These are phyloP conservation scores for Cystoderma amianthinum DNA, from an alignment of 768 basidiomycete genomes.

Conservation along the genomic window DNA sequence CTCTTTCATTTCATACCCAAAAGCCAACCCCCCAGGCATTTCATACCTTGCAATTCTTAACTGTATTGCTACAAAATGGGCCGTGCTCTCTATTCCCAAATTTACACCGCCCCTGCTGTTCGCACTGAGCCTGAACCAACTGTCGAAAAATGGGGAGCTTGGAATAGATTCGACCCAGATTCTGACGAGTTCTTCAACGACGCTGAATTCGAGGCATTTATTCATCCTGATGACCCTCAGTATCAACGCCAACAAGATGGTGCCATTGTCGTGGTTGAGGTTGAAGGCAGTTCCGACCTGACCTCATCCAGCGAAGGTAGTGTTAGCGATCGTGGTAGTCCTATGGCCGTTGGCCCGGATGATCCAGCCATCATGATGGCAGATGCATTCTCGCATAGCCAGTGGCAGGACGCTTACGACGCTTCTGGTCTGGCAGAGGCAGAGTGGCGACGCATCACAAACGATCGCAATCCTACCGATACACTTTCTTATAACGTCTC, in stretches of 20 bases:
- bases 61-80: constrained; percentile 36
- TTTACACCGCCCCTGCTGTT: constrained; percentile 32
- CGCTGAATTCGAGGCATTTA: constrained; percentile 63
- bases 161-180: constrained; percentile 72
- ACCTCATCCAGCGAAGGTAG: constrained; percentile 34
- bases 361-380: constrained; percentile 32
- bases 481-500: not conserved
- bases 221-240: constrained; percentile 34
- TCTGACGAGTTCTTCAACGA: constrained; percentile 68
- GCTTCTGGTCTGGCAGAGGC: not conserved
- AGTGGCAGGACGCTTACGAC: not conserved
- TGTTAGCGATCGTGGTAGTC: constrained; percentile 40
- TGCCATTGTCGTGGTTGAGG: constrained; percentile 17
- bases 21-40: not conserved
- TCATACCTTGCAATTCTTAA: constrained; percentile 9
- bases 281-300: constrained; percentile 21
- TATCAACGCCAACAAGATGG: constrained; percentile 8
- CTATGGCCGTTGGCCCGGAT: constrained; percentile 37
- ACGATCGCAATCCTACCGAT: not conserved
- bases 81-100: constrained; percentile 50
- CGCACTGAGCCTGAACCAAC: constrained; percentile 36
- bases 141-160: constrained; percentile 50
- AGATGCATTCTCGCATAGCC: constrained; percentile 28
- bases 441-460: not conserved
- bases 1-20: constrained; percentile 10